Evolutionary conservation across 495 filamentous ascomycete genomes (phyloP), one percentile per base, ranked within the genome.

Genomic region (Neurospora discreta): DNA sequence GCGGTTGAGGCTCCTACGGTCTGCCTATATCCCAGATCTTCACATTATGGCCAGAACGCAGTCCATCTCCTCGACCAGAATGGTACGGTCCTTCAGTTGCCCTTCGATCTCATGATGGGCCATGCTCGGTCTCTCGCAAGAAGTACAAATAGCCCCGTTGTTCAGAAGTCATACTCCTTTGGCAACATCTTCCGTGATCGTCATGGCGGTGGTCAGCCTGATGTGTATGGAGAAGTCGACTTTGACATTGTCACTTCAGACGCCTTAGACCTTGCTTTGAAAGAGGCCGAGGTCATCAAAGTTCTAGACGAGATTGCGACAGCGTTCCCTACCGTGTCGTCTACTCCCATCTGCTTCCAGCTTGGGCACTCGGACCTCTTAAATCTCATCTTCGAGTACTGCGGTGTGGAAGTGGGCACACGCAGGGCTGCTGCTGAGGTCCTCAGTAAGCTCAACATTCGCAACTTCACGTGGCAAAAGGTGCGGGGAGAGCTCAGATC

Each of bases 231-330:
- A 58, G 96, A 98, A 77, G 94, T 94, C 8, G 95, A 98, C 77
- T 98, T 97, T 79, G 96, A 99, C 82, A 93, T 99, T 74, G 85
- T 95, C 18, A 93, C 92, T 0, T 85, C 88, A 69, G 89, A 94
- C 73, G 89, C 89, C 3, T 78, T 92, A 33, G 93, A 98, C 77
- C 83, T 96, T n/a, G 89, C 94, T 0, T 78, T 97, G 69, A 94
- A 95, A 76, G 95, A 99, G 80, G 95, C 95, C 1, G 95, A 99
- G 78, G 91, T 93, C 5, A 89, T 99, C 71, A 98, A 98, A 78
- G 93, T 98, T 8, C 77, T 98, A 60, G 95, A 98, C 77, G 95
- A 99, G 76, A 90, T 98, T 60, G 86, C 96, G 30, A 87, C 91
- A 44, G 88, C 90, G 8, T 95, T 98, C 74, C 94, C 94, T 8